Evolutionary conservation across 2,329 filamentous ascomycete species (phyloP).

Genomic region (Byssothecium circinans): DNA sequence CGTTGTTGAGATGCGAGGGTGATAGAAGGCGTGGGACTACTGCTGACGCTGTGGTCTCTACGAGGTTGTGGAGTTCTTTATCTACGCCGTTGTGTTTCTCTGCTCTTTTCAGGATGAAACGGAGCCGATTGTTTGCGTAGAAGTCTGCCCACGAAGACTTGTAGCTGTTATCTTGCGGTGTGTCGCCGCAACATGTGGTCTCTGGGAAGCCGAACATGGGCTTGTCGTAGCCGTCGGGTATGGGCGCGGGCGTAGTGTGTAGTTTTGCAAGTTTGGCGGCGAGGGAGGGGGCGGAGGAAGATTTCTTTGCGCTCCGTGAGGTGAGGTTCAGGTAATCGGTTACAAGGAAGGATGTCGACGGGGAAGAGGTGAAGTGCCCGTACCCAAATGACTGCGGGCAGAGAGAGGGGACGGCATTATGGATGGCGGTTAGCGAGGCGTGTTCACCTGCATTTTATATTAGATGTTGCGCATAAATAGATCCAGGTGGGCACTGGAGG

Average conservation of each 20-base stretch:
- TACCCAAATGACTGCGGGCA: constrained; percentile 76
- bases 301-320: constrained; percentile 26
- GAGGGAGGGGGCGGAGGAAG: constrained; percentile 54
- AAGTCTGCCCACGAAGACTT: constrained; percentile 79
- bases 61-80: constrained; percentile 60
- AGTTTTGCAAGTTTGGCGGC: constrained; percentile 77
- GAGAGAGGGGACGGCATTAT: constrained; percentile 69
- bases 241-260: constrained; percentile 73
- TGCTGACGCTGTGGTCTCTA: constrained; percentile 63
- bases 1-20: constrained; percentile 63
- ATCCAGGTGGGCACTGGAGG: too few relatives aligned
- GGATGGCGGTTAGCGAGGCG: constrained; percentile 79
- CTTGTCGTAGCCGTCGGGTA: constrained; percentile 58
- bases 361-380: constrained; percentile 57
- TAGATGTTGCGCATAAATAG: constrained; percentile 11
- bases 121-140: constrained; percentile 74
- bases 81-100: constrained; percentile 67
- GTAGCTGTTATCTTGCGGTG: constrained; percentile 77
- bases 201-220: constrained; percentile 82
- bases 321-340: constrained; percentile 76
- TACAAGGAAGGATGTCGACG: constrained; percentile 58
- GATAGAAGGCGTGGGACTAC: constrained; percentile 79
- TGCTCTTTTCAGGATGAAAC: constrained; percentile 62
- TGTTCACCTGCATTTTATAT: constrained; percentile 66
- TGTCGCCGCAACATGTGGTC: constrained; percentile 83